Conservation (phyloP, 768 basidiomycete genomes). For the Myochromella boudieri region DNA sequence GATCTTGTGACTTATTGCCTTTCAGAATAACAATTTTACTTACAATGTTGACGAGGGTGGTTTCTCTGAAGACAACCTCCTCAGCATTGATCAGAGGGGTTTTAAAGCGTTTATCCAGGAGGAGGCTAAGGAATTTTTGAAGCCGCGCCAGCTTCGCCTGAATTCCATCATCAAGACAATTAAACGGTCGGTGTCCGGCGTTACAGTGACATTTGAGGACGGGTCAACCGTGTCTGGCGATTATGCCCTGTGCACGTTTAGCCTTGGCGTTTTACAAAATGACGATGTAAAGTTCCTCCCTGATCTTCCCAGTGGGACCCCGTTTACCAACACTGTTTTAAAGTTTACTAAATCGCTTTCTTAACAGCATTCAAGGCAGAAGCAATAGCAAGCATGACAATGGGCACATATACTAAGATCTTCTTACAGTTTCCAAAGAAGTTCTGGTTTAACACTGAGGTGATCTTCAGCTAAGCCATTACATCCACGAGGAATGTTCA, state of each 20-base stretch:
- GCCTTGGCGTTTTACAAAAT: slow-evolving; percentile 68
- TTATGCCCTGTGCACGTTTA: slow-evolving; percentile 67
- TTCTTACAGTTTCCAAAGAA: slow-evolving; percentile 62
- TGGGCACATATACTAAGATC: slow-evolving; percentile 71
- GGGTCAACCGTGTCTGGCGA: slow-evolving; percentile 48
- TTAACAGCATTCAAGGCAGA: slow-evolving; percentile 54
- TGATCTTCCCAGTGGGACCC: slow-evolving; percentile 40
- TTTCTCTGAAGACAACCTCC: slow-evolving; percentile 52
- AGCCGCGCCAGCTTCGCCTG: slow-evolving; percentile 43
- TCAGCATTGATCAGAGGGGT: slow-evolving; percentile 62
- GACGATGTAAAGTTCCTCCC: slow-evolving; percentile 59
- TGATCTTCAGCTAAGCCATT: slow-evolving; percentile 6
- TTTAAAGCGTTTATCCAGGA: slow-evolving; percentile 56
- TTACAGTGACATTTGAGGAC: slow-evolving; percentile 44
- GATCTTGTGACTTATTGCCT: slow-evolving; percentile 6
- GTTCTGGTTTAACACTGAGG: slow-evolving; percentile 52
- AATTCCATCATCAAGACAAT: slow-evolving; percentile 52
- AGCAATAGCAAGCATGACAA: slow-evolving; percentile 59
- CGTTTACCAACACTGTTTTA: not conserved
- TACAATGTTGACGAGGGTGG: slow-evolving; percentile 51
- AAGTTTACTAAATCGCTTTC: not conserved
- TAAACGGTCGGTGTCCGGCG: slow-evolving; percentile 42
- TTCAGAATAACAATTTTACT: slow-evolving; percentile 64
- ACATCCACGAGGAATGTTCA: not conserved
- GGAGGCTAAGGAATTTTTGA: slow-evolving; percentile 57